These are phyloP conservation scores for Nigrospora oryzae DNA, from an alignment of 2,329 filamentous ascomycete genomes.

Conservation along the genomic window DNA sequence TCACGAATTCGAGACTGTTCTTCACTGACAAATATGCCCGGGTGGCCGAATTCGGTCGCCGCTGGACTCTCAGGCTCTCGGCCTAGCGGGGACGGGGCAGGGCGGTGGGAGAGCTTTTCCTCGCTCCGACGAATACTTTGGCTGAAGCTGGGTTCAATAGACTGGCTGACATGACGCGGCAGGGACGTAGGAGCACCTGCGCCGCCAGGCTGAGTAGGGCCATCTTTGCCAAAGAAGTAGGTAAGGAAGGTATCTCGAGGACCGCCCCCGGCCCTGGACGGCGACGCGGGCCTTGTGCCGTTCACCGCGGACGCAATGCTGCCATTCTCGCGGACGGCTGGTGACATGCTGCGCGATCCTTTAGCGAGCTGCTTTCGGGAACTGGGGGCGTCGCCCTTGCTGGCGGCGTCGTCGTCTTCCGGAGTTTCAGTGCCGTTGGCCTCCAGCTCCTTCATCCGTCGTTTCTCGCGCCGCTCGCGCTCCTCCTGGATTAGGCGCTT, in stretches of 20 bases:
- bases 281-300: constrained; percentile 52
- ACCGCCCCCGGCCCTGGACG: constrained; percentile 53
- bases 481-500: constrained; percentile 75
- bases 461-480: constrained; percentile 74
- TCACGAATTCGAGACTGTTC: constrained; percentile 8
- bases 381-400: constrained; percentile 48
- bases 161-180: constrained; percentile 67
- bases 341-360: constrained; percentile 71
- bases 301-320: constrained; percentile 61
- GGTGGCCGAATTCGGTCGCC: constrained; percentile 21
- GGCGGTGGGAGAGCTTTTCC: constrained; percentile 46
- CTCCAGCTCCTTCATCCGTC: constrained; percentile 70
- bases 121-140: constrained; percentile 72
- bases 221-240: constrained; percentile 98
- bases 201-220: constrained; percentile 40
- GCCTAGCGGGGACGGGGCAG: constrained; percentile 23
- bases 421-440: constrained; percentile 65
- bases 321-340: constrained; percentile 64
- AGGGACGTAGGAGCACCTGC: constrained; percentile 29
- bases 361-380: constrained; percentile 54
- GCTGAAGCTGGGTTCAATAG: constrained; percentile 70
- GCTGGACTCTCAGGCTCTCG: constrained; percentile 28
- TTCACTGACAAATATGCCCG: no score
- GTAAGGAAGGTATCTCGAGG: constrained; percentile 89
- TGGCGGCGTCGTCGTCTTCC: constrained; percentile 57